A percentile compares a stretch with the other conserved stretches of the same genome.
These are phyloP conservation scores for Cyclotella baltica DNA, from an alignment of 108 stramenopile genomes.

Conservation along the genomic window DNA sequence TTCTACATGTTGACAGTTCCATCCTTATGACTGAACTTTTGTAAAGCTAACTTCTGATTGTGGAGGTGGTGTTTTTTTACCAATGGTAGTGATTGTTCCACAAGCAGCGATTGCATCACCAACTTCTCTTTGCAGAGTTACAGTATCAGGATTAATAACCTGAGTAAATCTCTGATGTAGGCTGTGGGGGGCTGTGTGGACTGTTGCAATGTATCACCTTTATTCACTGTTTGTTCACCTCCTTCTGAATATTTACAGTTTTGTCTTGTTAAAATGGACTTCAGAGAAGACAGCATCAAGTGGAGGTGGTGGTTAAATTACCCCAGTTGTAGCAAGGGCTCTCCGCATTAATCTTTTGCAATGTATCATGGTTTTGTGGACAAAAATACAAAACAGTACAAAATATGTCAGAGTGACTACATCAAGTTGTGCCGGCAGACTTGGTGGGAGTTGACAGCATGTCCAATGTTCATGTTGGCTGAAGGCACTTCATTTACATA, in stretches of 20 bases:
- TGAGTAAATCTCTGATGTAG: background rate
- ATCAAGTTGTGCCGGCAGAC: too few species aligned
- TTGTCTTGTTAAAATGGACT: background rate
- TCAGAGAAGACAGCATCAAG: slow-evolving; percentile 2
- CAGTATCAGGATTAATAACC: slow-evolving; percentile 3
- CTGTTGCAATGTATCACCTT: too few species aligned
- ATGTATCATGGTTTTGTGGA: slow-evolving; percentile 19
- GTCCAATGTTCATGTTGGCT: too few species aligned
- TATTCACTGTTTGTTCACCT: too few species aligned
- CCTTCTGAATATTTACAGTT: background rate
- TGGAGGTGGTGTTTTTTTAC: background rate
- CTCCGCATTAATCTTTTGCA: background rate
- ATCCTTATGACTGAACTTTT: too few species aligned
- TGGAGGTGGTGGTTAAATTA: background rate
- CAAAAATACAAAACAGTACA: background rate
- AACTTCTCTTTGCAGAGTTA: slow-evolving; percentile 22
- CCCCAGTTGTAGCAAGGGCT: background rate
- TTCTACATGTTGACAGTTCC: too few species aligned
- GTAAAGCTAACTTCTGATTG: too few species aligned
- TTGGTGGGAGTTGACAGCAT: too few species aligned
- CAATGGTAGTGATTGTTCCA: background rate
- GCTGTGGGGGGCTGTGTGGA: background rate
- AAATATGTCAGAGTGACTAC: too few species aligned
- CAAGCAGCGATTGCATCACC: slow-evolving; percentile 7
- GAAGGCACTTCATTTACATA: too few species aligned